Evolutionary conservation across 2,329 filamentous ascomycete genomes (phyloP), one percentile per base, ranked within the genome.

Genomic region (Colletotrichum incanum): DNA sequence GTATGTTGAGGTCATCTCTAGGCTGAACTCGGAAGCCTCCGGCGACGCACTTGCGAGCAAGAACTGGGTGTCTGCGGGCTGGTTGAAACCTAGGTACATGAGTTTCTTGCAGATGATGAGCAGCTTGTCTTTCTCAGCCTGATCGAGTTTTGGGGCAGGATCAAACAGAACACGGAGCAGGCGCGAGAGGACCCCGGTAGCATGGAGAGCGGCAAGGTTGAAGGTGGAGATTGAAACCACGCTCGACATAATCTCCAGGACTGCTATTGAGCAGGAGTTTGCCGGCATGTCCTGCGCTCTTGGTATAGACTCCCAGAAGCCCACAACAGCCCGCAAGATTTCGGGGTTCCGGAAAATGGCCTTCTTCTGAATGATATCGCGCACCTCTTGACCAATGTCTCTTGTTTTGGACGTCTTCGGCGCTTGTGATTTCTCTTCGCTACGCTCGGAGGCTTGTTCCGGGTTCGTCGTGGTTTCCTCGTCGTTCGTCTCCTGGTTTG

Each of bases 31-130:
- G 16, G 93, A 88, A 0, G 89, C 86, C 59, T 84, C 83, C 8
- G 86, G 76, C 2, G 88, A 87, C 11, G 87, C 82, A 37, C 84
- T 86, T 16, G 87, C 85, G 47, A 92, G 80, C 39, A 99, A 86
- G 73, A 92, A 91, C 77, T 95, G 92, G 20, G 94, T 94, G 84
- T 98, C 95, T 56, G 94, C 90, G n/a, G 98, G 88, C 72, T 88
- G 88, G 77, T 92, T 93, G 75, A 97, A 89, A 26, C 96, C 96
- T 74, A 96, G 86, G 69, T 90, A 84, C 85, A 94, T 90, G 79
- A 97, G 83, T 80, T 87, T 86, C 74, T 88, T 88, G 77, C 93
- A 95, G 34, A 97, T 86, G 28, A 89, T 85, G 74, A 92, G 84
- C 26, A 94, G 88, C 18, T 91, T 85, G 34, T 85, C 80, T 76